A percentile compares a stretch with the other conserved stretches of the same genome.
Conservation (phyloP, 2,329 filamentous ascomycete genomes). For the Colletotrichum sojae region DNA sequence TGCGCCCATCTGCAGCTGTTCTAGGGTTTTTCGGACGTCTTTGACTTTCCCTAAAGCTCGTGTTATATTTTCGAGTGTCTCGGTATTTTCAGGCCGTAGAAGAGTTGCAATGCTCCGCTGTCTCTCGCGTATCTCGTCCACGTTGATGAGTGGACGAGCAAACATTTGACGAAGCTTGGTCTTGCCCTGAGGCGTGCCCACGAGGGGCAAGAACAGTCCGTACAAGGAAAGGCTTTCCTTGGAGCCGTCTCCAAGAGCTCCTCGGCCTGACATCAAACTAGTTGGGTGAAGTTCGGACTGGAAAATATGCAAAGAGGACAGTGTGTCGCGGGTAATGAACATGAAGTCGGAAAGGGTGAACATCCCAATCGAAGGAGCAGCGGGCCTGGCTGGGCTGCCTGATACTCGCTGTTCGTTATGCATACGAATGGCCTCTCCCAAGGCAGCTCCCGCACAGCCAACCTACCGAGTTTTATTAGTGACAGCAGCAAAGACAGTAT, state of each 20-base stretch:
- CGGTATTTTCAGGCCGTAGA: slow-evolving; percentile 76
- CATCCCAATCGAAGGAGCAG: slow-evolving; percentile 71
- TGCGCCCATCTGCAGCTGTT: slow-evolving; percentile 84
- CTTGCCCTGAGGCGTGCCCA: slow-evolving; percentile 85
- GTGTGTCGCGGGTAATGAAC: slow-evolving; percentile 86
- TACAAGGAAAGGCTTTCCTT: slow-evolving; percentile 90
- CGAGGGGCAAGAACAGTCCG: slow-evolving; percentile 82
- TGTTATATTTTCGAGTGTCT: slow-evolving; percentile 67
- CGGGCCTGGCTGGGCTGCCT: slow-evolving; percentile 6
- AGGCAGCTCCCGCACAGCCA: slow-evolving; percentile 88
- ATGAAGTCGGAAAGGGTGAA: slow-evolving; percentile 77
- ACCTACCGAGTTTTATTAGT: slow-evolving; percentile 58
- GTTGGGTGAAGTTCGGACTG: slow-evolving; percentile 88
- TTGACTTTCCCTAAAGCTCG: slow-evolving; percentile 78
- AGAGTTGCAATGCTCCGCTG: slow-evolving; percentile 79
- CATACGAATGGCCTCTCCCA: slow-evolving; percentile 81
- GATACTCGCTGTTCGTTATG: neutral
- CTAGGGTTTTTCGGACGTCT: slow-evolving; percentile 79
- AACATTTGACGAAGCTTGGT: slow-evolving; percentile 83
- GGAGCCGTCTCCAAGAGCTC: slow-evolving; percentile 70
- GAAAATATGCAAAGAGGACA: slow-evolving; percentile 87
- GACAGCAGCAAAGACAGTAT: no score
- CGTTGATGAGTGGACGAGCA: slow-evolving; percentile 80
- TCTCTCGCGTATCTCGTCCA: slow-evolving; percentile 77
- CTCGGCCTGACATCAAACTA: slow-evolving; percentile 80